phyloP scores from a whole-genome alignment of 345 rosid species.

The Camelina laxa region DNA sequence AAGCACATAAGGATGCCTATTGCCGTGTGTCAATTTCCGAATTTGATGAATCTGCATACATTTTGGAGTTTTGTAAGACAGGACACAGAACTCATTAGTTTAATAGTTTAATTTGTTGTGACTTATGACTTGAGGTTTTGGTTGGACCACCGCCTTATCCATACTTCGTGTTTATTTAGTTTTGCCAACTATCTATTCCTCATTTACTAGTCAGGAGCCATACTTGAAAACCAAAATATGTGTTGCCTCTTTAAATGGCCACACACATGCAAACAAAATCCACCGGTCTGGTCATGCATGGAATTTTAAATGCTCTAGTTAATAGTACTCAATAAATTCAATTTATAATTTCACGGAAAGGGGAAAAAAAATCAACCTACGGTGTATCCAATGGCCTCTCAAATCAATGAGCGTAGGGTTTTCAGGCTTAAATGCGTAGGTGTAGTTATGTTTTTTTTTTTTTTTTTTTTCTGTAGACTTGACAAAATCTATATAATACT shows the following conservation, averaged over 20 bases:
- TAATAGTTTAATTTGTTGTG: not conserved
- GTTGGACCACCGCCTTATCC: conserved; percentile 15
- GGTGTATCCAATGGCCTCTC: not conserved
- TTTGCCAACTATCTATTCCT: not conserved
- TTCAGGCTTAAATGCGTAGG: not conserved
- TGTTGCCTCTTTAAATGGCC: conserved; percentile 1
- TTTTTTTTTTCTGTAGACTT: not conserved
- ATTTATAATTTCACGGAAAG: not conserved
- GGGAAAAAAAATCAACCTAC: not conserved
- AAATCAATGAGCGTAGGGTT: not conserved
- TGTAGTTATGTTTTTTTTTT: too few relatives aligned
- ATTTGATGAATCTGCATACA: not conserved
- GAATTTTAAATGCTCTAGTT: not conserved
- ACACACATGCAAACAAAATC: not conserved
- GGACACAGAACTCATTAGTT: not conserved
- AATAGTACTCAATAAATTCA: not conserved
- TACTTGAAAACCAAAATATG: not conserved
- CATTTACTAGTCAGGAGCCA: conserved; percentile 1
- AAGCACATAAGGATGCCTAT: not conserved
- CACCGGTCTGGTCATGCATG: not conserved
- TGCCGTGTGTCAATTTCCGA: not conserved
- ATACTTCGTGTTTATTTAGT: not conserved
- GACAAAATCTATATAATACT: not conserved
- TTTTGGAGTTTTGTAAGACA: not conserved
- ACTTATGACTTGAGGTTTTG: not conserved